Percentiles rank a stretch among this genome's conserved stretches.
Conservation (phyloP, 208 protist species). For the Herpetomonas tarakana region DNA sequence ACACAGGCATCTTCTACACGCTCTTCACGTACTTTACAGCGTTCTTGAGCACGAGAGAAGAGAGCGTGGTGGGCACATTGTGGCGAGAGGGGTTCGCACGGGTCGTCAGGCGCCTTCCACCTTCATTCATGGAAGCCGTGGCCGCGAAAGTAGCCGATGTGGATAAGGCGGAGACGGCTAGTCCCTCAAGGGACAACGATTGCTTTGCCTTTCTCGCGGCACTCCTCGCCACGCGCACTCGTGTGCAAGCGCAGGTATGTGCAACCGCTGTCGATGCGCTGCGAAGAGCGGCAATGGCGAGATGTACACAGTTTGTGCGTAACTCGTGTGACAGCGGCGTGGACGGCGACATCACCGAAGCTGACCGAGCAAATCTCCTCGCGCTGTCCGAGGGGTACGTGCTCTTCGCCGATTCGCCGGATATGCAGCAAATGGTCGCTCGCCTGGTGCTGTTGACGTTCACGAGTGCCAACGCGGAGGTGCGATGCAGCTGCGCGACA, state of each 20-base stretch:
- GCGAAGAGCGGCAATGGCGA: too few relatives aligned
- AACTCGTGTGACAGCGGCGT: too few relatives aligned
- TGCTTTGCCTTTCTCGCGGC: background rate
- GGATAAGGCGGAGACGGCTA: too few relatives aligned
- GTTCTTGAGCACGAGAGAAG: background rate
- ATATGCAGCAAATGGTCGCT: background rate
- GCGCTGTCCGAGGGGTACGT: background rate
- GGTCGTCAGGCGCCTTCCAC: background rate
- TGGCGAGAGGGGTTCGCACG: background rate
- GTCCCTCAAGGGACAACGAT: too few relatives aligned
- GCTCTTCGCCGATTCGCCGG: background rate
- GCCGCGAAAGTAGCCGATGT: too few relatives aligned
- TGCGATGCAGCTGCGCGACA: background rate
- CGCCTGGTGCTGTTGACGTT: background rate
- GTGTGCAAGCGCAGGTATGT: too few relatives aligned
- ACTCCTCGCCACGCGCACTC: background rate
- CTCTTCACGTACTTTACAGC: background rate
- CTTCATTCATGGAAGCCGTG: too few relatives aligned
- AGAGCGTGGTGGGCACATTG: background rate
- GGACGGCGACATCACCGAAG: too few relatives aligned
- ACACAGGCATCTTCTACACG: too few relatives aligned
- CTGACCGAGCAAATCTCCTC: too few relatives aligned
- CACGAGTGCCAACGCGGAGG: background rate
- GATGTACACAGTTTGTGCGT: too few relatives aligned
- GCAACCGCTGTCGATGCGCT: too few relatives aligned